Percentiles rank a stretch among this genome's conserved stretches.
phyloP scores from a whole-genome alignment of 176 grass and related monocot genomes.

The Melocanna baccifera region DNA sequence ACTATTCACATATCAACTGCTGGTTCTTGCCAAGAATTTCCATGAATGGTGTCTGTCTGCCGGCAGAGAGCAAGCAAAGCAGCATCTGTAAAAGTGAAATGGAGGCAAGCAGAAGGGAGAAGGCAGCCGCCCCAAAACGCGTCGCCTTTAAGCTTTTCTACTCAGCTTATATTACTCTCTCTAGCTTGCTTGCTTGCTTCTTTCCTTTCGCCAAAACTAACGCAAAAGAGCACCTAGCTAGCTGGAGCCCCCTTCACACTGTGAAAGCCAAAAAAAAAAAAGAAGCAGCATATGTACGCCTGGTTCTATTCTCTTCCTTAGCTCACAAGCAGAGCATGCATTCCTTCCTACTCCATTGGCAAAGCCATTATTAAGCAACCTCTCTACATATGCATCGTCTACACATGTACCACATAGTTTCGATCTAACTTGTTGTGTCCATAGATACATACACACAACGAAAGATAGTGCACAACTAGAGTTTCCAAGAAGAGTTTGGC shows the following conservation, averaged over 20 bases:
- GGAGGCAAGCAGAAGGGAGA: background rate
- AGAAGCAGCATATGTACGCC: background rate
- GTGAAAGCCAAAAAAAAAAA: constrained; percentile 15
- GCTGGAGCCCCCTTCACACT: constrained; percentile 2
- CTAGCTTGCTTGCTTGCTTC: background rate
- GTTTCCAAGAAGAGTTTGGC: background rate
- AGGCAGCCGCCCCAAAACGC: background rate
- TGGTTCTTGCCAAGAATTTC: background rate
- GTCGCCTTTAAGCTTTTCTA: background rate
- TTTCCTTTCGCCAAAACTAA: constrained; percentile 12
- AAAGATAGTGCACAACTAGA: background rate
- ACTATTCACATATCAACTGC: too few species aligned
- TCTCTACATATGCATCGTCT: constrained; percentile 28
- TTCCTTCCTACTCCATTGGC: constrained; percentile 49
- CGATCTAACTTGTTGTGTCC: background rate
- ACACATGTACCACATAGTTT: background rate
- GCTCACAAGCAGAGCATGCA: constrained; percentile 61
- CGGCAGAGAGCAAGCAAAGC: background rate
- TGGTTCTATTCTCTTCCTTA: constrained; percentile 37
- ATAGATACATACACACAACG: background rate
- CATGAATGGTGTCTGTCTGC: background rate
- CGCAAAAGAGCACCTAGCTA: background rate
- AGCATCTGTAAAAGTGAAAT: background rate
- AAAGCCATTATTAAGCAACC: constrained; percentile 33
- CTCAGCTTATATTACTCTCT: background rate